Conservation (phyloP, 495 filamentous ascomycete species). For the Daldinia vernicosa region DNA sequence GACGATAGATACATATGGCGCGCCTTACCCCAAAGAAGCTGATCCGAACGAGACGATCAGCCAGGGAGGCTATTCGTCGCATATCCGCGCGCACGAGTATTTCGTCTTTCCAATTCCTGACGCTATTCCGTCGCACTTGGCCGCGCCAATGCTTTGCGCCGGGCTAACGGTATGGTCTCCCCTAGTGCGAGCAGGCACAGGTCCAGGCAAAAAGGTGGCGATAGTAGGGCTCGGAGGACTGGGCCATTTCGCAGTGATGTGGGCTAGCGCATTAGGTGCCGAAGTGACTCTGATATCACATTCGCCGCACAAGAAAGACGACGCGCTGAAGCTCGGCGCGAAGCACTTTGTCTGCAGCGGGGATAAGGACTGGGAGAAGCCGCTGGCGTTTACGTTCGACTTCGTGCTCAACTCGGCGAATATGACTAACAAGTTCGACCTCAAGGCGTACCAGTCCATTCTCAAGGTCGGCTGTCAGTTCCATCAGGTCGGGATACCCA, state of each 20-base stretch:
- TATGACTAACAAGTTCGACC: slow-evolving; percentile 71
- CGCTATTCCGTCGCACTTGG: slow-evolving; percentile 65
- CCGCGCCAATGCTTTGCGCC: slow-evolving; percentile 83
- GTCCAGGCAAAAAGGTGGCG: slow-evolving; percentile 74
- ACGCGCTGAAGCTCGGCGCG: slow-evolving; percentile 70
- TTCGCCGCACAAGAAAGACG: slow-evolving; percentile 63
- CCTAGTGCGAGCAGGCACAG: slow-evolving; percentile 66
- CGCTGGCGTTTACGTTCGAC: slow-evolving; percentile 70
- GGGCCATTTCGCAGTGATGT: slow-evolving; percentile 72
- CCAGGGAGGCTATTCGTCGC: slow-evolving; percentile 55
- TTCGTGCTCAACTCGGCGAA: slow-evolving; percentile 79
- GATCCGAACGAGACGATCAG: slow-evolving; percentile 41
- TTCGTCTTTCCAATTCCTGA: slow-evolving; percentile 81
- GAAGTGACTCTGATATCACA: slow-evolving; percentile 74
- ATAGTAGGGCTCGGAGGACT: slow-evolving; percentile 78
- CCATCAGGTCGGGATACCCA: slow-evolving; percentile 77
- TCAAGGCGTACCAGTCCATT: slow-evolving; percentile 69
- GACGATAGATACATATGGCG: slow-evolving; percentile 63
- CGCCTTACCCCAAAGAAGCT: slow-evolving; percentile 62
- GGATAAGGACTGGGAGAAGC: slow-evolving; percentile 70
- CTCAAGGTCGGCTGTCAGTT: slow-evolving; percentile 77
- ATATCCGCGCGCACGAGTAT: slow-evolving; percentile 80
- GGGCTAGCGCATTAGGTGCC: slow-evolving; percentile 71
- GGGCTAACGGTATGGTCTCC: slow-evolving; percentile 78
- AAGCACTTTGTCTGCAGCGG: slow-evolving; percentile 71